Evolutionary conservation across 768 basidiomycete genomes (phyloP), one percentile per base, ranked within the genome.

Genomic region (Tricholoma sp.): DNA sequence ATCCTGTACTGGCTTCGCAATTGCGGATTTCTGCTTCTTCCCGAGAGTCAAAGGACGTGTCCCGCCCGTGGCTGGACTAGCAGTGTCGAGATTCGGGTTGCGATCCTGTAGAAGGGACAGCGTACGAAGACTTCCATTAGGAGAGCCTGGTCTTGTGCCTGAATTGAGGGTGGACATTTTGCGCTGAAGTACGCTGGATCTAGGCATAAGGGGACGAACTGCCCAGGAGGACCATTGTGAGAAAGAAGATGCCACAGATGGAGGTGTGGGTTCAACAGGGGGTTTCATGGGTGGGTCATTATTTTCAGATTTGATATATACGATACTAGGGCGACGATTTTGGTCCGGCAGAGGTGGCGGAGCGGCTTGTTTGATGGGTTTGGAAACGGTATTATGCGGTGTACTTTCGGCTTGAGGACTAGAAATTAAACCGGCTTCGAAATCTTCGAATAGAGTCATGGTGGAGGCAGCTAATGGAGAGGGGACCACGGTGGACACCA

Each of bases 71-170:
- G 53, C 55, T 36, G 58, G 48, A 54, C 59, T 61, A 29, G 65
- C 58, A 7, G 63, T 47, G n/a, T 57, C 59, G 13, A 62, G 64
- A 56, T 79, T 80, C 28, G 69, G 65, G 64, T 78, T 77, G 61
- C 81, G 81, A 61, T 85, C 81, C 69, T 82, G 78, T 64, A 88
- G 74, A 54, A 88, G 81, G 18, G 83, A 76, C 53, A 88, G 79
- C 57, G 77, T 78, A 57, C 85, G 85, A 59, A 88, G 73, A 53
- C 81, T 81, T 34, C 72, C 73, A 34, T 72, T 70, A 18, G 78
- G 75, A 50, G 75, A 72, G 53, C 68, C 72, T 56, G 69, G 55
- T 61, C 76, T 79, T 50, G 63, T 57, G 59, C 61, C 52, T 24
- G 70, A 63, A 31, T 59, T 58, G 39, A 61, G 60, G 50, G 68